Base-by-base conservation (phyloP, 352 stramenopile species). In the Globisporangium viniferum region DNA sequence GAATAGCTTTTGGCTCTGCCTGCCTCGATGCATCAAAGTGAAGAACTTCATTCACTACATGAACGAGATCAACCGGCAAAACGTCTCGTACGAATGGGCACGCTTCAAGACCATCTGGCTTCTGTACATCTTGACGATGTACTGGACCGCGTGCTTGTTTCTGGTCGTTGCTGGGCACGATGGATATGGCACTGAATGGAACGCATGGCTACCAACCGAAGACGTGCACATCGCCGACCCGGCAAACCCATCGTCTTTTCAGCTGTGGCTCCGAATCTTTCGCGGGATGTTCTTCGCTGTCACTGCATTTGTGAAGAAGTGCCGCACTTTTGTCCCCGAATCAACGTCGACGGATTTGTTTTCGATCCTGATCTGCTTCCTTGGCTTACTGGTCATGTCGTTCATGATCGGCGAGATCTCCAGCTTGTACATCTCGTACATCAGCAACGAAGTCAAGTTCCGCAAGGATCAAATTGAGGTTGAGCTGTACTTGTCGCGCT, bases 381-480 rank as follows among this genome's bases (percentile, higher is more conserved):
- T 74, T 4, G 79, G 84, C 0, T 56, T 86, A 1, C 72, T 92
- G 18, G 72, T 78, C 1, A 89, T 88, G 77, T 80, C 78, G 2
- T 92, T 90, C 68, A 86, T 90, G 73, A 90, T 90, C 59, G 80
- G 84, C 5, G 81, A 92, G 48, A 81, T 89, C 41, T 81, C 84
- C 2, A 87, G 75, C 39, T 65, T 92, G 36, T 90, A 87, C 69
- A 88, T 92, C 51, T 90, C 80, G 9, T 84, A 72, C 22, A 92
- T 89, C 27, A 69, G 76, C 10, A 86, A 90, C 51, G 75, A 90
- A 62, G 74, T 92, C 18, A 73, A 79, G 15, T 92, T 89, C 60
- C 81, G 79, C 22, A 90, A 89, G 51, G 73, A 92, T 44, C 76
- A 89, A 33, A 89, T 89, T 46, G 75, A 80, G 1, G 58, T 86